These are phyloP conservation scores for Uncinocarpus reesii DNA, from an alignment of 2,329 filamentous ascomycete species.

Conservation along the genomic window DNA sequence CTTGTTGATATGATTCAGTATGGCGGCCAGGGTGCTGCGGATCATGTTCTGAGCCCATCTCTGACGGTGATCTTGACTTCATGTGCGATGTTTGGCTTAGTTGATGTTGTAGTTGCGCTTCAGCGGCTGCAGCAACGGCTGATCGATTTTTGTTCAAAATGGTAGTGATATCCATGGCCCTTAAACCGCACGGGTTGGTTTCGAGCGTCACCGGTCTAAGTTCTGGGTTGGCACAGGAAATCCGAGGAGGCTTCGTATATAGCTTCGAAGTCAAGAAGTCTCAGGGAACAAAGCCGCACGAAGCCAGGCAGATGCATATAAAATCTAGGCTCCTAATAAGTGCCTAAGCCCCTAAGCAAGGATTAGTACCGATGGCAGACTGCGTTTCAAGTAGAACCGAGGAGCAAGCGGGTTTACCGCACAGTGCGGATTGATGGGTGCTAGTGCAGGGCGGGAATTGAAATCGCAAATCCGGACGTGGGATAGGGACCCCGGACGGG, in stretches of 20 bases:
- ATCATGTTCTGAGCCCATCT: slow-evolving; percentile 50
- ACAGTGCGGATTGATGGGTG: neutral
- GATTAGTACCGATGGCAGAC: neutral
- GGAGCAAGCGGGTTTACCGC: neutral
- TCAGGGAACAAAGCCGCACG: neutral
- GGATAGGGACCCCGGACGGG: neutral
- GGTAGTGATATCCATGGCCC: slow-evolving; percentile 43
- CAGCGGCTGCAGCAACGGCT: slow-evolving; percentile 34
- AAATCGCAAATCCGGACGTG: neutral
- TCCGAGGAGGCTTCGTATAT: neutral
- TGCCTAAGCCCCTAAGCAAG: neutral
- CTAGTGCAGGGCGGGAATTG: slow-evolving; percentile 1
- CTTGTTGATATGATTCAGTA: slow-evolving; percentile 48
- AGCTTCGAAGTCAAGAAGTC: neutral
- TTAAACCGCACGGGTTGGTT: neutral
- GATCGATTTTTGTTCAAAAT: slow-evolving; percentile 43
- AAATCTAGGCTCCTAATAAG: neutral
- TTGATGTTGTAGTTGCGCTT: slow-evolving; percentile 38
- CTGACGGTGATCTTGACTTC: slow-evolving; percentile 38
- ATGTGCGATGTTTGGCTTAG: slow-evolving; percentile 33
- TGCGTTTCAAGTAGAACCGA: neutral
- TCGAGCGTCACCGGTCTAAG: too few species aligned
- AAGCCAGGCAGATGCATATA: slow-evolving; percentile 1
- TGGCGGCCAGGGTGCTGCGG: slow-evolving; percentile 47
- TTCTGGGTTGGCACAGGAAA: neutral